These are phyloP conservation scores for Cyclotella choctawhatcheeana DNA, from an alignment of 108 stramenopile genomes.

Conservation along the genomic window DNA sequence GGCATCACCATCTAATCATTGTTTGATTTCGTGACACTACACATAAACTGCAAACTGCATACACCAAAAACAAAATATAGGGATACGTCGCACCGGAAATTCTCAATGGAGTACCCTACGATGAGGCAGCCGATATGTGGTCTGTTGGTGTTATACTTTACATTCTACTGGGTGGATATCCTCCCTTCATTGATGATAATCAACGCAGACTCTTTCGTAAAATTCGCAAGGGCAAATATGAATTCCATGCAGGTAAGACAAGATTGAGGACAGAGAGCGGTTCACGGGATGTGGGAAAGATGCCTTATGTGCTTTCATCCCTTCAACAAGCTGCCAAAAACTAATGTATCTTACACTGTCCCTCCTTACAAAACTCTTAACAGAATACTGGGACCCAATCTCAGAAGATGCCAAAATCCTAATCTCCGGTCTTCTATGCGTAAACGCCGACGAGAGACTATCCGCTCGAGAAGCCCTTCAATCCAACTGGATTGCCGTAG, in stretches of 20 bases:
- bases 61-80: too few species aligned
- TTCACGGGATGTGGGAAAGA: too few species aligned
- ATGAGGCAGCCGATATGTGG: constrained; percentile 96
- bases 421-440: constrained; percentile 73
- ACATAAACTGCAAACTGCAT: too few species aligned
- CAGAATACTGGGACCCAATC: constrained; percentile 87
- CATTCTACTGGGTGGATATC: constrained; percentile 96
- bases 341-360: too few species aligned
- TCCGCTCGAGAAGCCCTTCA: constrained; percentile 72
- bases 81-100: constrained; percentile 98
- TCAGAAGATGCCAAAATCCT: constrained; percentile 88
- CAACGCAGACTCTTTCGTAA: constrained; percentile 84
- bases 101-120: constrained; percentile 87
- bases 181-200: constrained; percentile 87
- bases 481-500: constrained; percentile 85
- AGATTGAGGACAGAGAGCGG: too few species aligned
- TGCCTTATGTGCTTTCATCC: too few species aligned
- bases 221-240: constrained; percentile 80
- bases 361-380: too few species aligned
- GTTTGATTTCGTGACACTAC: too few species aligned
- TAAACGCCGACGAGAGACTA: constrained; percentile 67
- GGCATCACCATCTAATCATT: too few species aligned
- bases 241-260: constrained; percentile 90
- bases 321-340: too few species aligned
- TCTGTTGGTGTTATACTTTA: constrained; percentile 95